These are phyloP conservation scores for Daldinia loculata DNA, from an alignment of 495 filamentous ascomycete genomes.

Conservation along the genomic window DNA sequence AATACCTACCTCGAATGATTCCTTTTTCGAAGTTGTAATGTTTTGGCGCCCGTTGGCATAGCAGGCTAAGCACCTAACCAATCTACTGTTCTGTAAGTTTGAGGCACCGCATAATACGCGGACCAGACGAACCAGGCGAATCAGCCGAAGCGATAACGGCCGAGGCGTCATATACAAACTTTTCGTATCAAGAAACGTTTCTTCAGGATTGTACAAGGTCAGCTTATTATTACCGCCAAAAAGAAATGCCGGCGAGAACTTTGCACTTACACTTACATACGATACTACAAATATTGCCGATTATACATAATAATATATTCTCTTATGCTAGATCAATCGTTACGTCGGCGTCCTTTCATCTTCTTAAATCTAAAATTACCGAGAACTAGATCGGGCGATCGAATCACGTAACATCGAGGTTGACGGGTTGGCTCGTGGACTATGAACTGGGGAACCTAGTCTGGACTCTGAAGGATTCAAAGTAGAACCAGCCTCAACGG, in stretches of 20 bases:
- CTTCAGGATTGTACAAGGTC: neutral
- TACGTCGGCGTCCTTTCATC: neutral
- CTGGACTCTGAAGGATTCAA: constrained; percentile 22
- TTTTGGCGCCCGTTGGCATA: neutral
- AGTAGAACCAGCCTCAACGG: constrained; percentile 20
- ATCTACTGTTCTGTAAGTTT: neutral
- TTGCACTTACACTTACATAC: neutral
- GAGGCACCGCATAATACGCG: constrained; percentile 35
- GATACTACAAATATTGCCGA: neutral
- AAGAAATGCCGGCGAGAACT: neutral
- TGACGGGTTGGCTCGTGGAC: neutral
- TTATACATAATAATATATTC: neutral
- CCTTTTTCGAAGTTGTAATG: constrained; percentile 17
- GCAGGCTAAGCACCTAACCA: neutral
- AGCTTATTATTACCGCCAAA: constrained; percentile 8
- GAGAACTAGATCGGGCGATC: constrained; percentile 9
- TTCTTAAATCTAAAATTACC: neutral
- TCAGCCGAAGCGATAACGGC: neutral
- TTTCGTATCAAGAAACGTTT: neutral
- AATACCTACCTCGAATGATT: no score
- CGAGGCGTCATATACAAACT: constrained; percentile 18
- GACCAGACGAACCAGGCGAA: constrained; percentile 1
- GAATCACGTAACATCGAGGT: constrained; percentile 4
- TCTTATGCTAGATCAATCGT: neutral
- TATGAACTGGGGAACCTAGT: constrained; percentile 16